These are phyloP conservation scores for Blastobotrys muscicola DNA, from an alignment of 805 yeast genomes.

Conservation along the genomic window DNA sequence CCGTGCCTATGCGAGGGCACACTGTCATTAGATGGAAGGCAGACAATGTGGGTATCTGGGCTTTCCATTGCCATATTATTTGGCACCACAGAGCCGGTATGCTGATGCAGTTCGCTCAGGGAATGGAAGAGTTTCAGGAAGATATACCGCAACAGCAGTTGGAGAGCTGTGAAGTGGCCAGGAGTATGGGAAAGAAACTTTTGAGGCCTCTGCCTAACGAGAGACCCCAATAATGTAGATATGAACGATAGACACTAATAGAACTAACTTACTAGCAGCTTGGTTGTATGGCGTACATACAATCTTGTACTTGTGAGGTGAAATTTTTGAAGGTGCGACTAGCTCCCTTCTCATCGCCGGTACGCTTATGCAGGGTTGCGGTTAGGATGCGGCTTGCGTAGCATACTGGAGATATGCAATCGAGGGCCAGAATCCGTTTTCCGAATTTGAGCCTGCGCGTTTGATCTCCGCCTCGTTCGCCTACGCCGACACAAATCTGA, in stretches of 20 bases:
- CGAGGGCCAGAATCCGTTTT: no score
- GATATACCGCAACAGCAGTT: conserved; percentile 15
- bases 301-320: not conserved
- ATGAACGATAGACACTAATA: not conserved
- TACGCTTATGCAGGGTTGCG: no score
- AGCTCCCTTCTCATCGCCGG: no score
- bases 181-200: conserved; percentile 84
- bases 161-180: conserved; percentile 47
- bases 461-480: no score
- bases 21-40: conserved; percentile 54
- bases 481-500: no score
- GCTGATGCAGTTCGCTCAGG: conserved; percentile 25
- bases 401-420: no score
- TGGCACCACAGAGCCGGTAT: conserved; percentile 92
- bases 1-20: conserved; percentile 29
- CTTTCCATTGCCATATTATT: conserved; percentile 88
- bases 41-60: conserved; percentile 90
- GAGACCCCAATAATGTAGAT: no score
- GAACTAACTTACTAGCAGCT: not conserved
- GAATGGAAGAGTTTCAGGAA: conserved; percentile 20
- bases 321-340: no score
- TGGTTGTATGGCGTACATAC: not conserved
- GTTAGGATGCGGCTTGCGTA: no score
- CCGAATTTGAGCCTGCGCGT: no score
- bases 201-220: conserved; percentile 59